Percentiles rank a stretch among this genome's conserved stretches.
Evolutionary conservation across 306 rosid genomes (phyloP).

Genomic region (Morella rubra): DNA sequence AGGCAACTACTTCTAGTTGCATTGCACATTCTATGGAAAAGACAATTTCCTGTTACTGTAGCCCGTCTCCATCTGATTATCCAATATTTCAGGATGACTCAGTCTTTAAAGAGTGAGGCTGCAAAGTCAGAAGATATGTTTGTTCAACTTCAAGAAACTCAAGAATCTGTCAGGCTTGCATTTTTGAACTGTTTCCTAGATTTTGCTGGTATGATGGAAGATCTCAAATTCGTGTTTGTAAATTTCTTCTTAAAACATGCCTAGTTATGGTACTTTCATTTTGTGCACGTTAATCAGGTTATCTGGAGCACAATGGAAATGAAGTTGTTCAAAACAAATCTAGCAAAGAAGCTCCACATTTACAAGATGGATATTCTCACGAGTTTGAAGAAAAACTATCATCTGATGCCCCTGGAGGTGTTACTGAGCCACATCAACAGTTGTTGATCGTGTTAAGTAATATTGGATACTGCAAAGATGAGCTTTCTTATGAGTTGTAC

Average conservation of each 20-base stretch:
- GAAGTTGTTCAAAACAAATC: constrained; percentile 64
- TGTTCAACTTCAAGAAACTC: constrained; percentile 83
- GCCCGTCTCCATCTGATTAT: constrained; percentile 26
- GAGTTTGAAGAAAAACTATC: constrained; percentile 49
- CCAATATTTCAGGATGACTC: constrained; percentile 71
- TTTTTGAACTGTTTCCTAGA: constrained; percentile 90
- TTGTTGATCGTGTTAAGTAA: constrained; percentile 86
- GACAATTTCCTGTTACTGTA: not conserved
- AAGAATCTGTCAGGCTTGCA: constrained; percentile 95
- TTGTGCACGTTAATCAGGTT: constrained; percentile 50
- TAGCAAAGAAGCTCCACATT: constrained; percentile 50
- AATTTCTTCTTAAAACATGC: constrained; percentile 13
- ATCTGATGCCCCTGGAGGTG: constrained; percentile 57
- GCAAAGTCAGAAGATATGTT: constrained; percentile 83
- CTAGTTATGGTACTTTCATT: constrained; percentile 28
- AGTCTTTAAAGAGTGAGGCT: constrained; percentile 75
- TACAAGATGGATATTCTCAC: constrained; percentile 72
- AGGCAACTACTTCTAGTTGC: not conserved
- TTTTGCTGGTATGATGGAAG: constrained; percentile 81
- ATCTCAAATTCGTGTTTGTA: constrained; percentile 19
- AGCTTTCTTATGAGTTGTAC: constrained; percentile 81
- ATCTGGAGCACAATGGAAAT: constrained; percentile 73
- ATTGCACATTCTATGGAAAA: not conserved
- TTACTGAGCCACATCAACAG: constrained; percentile 69
- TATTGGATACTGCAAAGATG: constrained; percentile 95